Base-by-base conservation (phyloP, 495 filamentous ascomycete species). In the Elaphomyces granulatus region DNA sequence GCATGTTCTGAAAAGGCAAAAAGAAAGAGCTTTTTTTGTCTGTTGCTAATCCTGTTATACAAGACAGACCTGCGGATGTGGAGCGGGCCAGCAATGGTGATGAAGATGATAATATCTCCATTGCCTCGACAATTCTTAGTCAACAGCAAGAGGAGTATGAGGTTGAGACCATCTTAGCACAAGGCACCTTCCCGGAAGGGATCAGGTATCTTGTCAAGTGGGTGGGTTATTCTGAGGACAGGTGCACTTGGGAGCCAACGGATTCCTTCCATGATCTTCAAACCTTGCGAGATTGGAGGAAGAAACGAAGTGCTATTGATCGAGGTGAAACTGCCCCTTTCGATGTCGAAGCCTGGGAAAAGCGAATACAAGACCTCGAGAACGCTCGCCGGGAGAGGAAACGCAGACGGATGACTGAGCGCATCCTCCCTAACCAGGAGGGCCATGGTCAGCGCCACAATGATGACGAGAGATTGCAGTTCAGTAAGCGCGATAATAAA, bases 221-320 rank as follows among this genome's bases (percentile, higher is more conserved):
- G 81, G 63, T 64, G 16, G 67, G 61, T 12, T 87, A 80, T 43
- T 55, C 62, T 1, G 34, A 74, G 7, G 43, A 72, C 9, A 51
- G 74, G 34, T 61, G 69, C 37, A 75, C 70, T 2, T 87, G 80
- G 81, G 79, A 84, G 43, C 73, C 78, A 0, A 50, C 50, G n/a
- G 52, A 66, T 0, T 55, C 66, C 34, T 70, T 86, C 28, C 53
- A 66, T 16, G 52, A 61, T 9, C 56, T 60, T 0, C 50, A 56
- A n/a, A 61, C 74, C 4, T 50, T 73, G 1, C 18, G 37, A 0
- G 61, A 65, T 3, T 85, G 79, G 79, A 52, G 61, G 7, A 49
- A 60, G 12, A 68, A 58, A 3, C 74, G 74, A 38, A 41, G 42
- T 6, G 58, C 55, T 2, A 62, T 77, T 14, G 45, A 37, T 0